phyloP scores from a whole-genome alignment of 805 yeast genomes.

The Saccharomycopsis malanga region DNA sequence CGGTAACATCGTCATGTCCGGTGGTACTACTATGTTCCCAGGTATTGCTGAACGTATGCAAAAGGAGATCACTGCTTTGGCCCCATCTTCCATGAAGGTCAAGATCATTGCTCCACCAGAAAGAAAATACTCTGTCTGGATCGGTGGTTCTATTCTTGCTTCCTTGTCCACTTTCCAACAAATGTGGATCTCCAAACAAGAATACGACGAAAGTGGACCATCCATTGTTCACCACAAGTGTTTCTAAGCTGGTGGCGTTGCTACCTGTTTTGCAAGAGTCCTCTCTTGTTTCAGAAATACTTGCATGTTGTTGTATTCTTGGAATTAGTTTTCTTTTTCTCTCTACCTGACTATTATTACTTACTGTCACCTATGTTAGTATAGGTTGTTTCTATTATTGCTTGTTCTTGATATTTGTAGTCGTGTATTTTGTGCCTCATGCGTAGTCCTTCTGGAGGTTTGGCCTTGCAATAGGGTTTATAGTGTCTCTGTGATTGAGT shows the following conservation, averaged over 20 bases:
- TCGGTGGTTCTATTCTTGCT: constrained; percentile 99
- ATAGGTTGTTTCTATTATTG: too few species aligned
- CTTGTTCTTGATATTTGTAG: too few species aligned
- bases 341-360: too few species aligned
- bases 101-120: constrained; percentile 99
- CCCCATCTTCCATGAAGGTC: constrained; percentile 99
- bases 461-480: too few species aligned
- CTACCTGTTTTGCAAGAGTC: too few species aligned
- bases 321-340: too few species aligned
- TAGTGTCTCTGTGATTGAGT: too few species aligned
- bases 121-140: constrained; percentile 99
- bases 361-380: too few species aligned
- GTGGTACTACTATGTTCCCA: constrained; percentile 99
- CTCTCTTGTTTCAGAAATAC: too few species aligned
- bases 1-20: constrained; percentile 99
- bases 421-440: too few species aligned
- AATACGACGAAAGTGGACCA: constrained; percentile 99
- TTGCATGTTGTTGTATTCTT: too few species aligned
- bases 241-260: constrained; percentile 58
- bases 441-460: too few species aligned
- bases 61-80: constrained; percentile 98
- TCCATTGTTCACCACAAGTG: constrained; percentile 96
- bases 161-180: constrained; percentile 99
- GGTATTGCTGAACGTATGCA: constrained; percentile 99
- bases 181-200: constrained; percentile 99